phyloP scores from a whole-genome alignment of 2,329 filamentous ascomycete species.

The Aspergillus sp. region DNA sequence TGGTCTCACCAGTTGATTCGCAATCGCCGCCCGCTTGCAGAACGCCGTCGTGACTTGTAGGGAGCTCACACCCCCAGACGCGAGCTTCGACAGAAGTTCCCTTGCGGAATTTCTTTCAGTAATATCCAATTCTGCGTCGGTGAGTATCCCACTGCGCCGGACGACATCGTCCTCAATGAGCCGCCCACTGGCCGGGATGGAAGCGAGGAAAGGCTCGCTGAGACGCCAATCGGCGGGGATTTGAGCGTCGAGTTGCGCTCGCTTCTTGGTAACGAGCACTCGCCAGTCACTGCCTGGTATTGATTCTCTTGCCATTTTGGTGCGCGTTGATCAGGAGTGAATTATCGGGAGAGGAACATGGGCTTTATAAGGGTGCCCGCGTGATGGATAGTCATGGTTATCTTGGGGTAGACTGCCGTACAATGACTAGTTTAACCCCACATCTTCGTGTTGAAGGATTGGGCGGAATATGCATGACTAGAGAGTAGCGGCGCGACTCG shows the following conservation, averaged over 20 bases:
- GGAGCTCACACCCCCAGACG: slow-evolving; percentile 29
- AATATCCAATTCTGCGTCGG: slow-evolving; percentile 52
- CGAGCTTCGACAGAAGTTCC: slow-evolving; percentile 33
- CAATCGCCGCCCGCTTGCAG: background rate
- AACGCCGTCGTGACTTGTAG: background rate
- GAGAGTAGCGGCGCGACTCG: too few relatives aligned
- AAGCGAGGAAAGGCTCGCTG: background rate
- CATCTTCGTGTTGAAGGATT: too few relatives aligned
- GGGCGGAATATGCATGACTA: too few relatives aligned
- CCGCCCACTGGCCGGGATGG: slow-evolving; percentile 9
- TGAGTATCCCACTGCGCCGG: slow-evolving; percentile 46
- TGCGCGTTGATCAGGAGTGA: background rate
- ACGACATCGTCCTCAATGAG: background rate
- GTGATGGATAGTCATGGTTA: too few relatives aligned
- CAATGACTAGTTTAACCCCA: too few relatives aligned
- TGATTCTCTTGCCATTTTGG: background rate
- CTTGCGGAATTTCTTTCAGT: slow-evolving; percentile 48
- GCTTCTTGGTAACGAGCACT: background rate
- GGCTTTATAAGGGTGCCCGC: too few relatives aligned
- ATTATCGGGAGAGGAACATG: too few relatives aligned
- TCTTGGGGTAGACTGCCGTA: too few relatives aligned
- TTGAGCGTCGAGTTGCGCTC: background rate
- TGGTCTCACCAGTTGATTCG: background rate
- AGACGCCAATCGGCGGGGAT: background rate
- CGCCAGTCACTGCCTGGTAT: background rate